Base-by-base conservation (phyloP, 805 yeast species). In the Lipomyces sp. region DNA sequence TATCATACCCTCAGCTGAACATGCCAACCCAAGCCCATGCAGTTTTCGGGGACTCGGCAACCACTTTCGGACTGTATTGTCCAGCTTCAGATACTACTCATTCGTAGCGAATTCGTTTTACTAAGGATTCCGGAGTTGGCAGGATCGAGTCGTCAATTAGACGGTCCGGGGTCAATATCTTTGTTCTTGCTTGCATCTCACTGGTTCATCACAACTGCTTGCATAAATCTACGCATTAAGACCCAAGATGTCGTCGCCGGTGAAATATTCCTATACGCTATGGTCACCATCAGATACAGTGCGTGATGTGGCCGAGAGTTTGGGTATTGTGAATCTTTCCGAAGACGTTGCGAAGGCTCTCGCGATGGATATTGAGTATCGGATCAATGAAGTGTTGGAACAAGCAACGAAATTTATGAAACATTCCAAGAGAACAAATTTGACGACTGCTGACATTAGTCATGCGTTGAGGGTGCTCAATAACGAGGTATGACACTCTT, bases 341-440 rank as follows among this genome's bases (percentile, higher is more conserved):
- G 98, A 94, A 62, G 99, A 96, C 67, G 97, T 94, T 1, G 90
- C 97, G 58, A 90, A 92, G 75, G 91, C 95, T 69, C 80, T 95
- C 68, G 98, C 99, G 5, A 95, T 95, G 99, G 99, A 95, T 76
- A 96, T 95, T n/a, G 99, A 95, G 79, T 95, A 96, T 77, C 85
- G 99, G 69, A 90, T 95, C 71, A 94, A 94, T 77, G 98, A 95
- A 79, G 90, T 95, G 51, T 81, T 96, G 67, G 99, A 95, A 77
- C 97, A 95, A 71, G 98, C 99, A 29, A 86, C 90, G 64, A 95
- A 95, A 77, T 94, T 94, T 78, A 95, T 94, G 94, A 84, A 97
- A 72, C 98, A 95, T 77, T 87, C 95, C 34, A 94, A 93, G 77
- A 82, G 98, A 57, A 89, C 90, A 67, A 84, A 90, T 0, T 80